These are phyloP conservation scores for Penicillium sp. DNA, from an alignment of 2,329 filamentous ascomycete species.

Conservation along the genomic window DNA sequence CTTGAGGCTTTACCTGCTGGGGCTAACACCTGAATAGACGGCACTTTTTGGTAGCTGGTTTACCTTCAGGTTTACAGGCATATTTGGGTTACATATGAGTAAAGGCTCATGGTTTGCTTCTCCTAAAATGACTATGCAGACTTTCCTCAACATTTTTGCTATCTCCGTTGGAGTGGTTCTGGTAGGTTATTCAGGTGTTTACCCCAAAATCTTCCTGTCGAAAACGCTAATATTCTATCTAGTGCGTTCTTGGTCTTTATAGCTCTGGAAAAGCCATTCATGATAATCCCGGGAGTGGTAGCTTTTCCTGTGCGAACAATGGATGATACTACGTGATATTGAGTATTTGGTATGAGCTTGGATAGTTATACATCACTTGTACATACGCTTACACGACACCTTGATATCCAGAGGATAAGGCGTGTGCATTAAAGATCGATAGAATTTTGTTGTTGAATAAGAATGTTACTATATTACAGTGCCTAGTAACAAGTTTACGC, in stretches of 20 bases:
- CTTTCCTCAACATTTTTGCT: not conserved
- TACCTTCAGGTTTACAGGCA: slow-evolving; percentile 50
- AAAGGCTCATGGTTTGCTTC: slow-evolving; percentile 4
- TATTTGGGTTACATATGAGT: slow-evolving; percentile 42
- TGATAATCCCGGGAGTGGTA: not conserved
- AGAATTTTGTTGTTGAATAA: too few relatives aligned
- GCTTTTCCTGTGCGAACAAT: not conserved
- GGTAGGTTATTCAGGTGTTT: not conserved
- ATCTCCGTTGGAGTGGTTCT: not conserved
- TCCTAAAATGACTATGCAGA: not conserved
- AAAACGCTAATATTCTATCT: not conserved
- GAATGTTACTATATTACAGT: not conserved
- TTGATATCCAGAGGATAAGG: too few relatives aligned
- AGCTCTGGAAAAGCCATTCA: not conserved
- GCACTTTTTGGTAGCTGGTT: slow-evolving; percentile 72
- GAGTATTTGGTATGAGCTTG: too few relatives aligned
- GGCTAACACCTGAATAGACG: slow-evolving; percentile 36
- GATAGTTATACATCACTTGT: too few relatives aligned
- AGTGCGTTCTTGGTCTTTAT: slow-evolving; percentile 1
- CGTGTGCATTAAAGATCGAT: too few relatives aligned
- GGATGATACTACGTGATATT: too few relatives aligned
- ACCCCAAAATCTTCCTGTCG: too few relatives aligned
- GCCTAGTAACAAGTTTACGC: too few relatives aligned
- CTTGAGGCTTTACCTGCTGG: not conserved
- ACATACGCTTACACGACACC: too few relatives aligned